Base-by-base conservation (phyloP, 2,329 filamentous ascomycete species). In the Beauveria bassiana region DNA sequence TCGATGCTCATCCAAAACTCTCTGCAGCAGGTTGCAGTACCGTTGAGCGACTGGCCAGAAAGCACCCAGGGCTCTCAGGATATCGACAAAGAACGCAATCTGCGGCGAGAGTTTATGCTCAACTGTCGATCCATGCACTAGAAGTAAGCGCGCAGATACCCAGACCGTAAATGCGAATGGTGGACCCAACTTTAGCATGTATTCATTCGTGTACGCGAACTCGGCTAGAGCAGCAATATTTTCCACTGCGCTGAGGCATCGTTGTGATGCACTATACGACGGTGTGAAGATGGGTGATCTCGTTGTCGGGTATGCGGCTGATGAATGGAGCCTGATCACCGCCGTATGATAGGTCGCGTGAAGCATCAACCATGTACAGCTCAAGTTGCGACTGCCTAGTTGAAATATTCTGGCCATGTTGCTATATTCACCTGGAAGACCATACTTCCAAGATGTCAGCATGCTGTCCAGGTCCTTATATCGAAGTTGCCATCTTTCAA, bases 101-200 rank as follows among this genome's bases (percentile, higher is more conserved):
- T 91, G 89, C 1, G 89, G 86, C 62, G 89, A 90, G 43, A 96
- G 80, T 64, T 89, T 90, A 71, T 90, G 89, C 66, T 95, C 90
- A 61, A 96, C 91, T 0, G 92, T 96, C 8, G 90, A 95, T 28
- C 91, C 91, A 72, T 96, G 92, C 3, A 97, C 93, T 9, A 96
- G 86, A 5, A 96, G 79, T 3, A 96, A 81, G 3, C 93, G 87
- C 6, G 93, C 91, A 3, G 90, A 91, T 18, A 96, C 93, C 93
- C 93, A 96, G 1, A 96, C 79, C 0, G 90, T 92, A 70, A 96
- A 97, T 3, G 92, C 92, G 71, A 96, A 96, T 0, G 91, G 92
- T 0, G 92, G 92, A 0, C 93, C 93, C 18, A 96, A 84, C 71
- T 92, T 92, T 55, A 86, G 81, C 22, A 96, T 79, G 71, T 96